Evolutionary conservation across 2,329 filamentous ascomycete genomes (phyloP), one percentile per base, ranked within the genome.

Genomic region (Claviceps sp.): DNA sequence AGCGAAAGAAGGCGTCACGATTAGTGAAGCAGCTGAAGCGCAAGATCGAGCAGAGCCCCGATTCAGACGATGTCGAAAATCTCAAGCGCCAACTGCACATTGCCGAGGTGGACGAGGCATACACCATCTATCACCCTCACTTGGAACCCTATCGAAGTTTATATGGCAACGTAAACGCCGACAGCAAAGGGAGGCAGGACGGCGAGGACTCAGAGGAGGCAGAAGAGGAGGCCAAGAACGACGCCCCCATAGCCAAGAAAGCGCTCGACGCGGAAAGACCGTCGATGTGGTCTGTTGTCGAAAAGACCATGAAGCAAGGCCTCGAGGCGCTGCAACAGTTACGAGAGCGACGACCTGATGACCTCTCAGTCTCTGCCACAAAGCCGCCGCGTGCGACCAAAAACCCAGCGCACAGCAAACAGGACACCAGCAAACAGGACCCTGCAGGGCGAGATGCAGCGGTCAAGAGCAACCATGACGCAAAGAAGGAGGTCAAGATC

Each of bases 41-140:
- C 60, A 76, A 76, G 57, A 68, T 86, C 41, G 68, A 75, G 18
- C 67, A 73, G 47, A 66, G 72, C 18, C 71, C 73, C 50, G 74
- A 77, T 38, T 64, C 72, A 1, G 72, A 76, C 47, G 77, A 81
- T 58, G 68, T 69, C 38, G 70, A 74, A 49, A 66, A 66, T 51
- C 64, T 86, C 48, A 70, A 78, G 58, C 65, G 66, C 6, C 73
- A 81, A 54, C 70, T 86, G n/a, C 83, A 87, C 62, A 72, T 79
- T 24, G 80, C 81, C 26, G 78, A 89, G 62, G 78, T 90, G 13
- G 86, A 91, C 62, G 71, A 86, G 56, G 82, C 86, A 59, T 93
- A 93, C 62, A 80, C 86, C 1, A 75, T 79, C 50, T 85, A 83
- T 65, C 86, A 79, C 56, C 87, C 87, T 1, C 77, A 86, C 45